Percentiles rank a stretch among this genome's conserved stretches.
Conservation (phyloP, 2,329 filamentous ascomycete genomes). For the Colletotrichum spaethianum region DNA sequence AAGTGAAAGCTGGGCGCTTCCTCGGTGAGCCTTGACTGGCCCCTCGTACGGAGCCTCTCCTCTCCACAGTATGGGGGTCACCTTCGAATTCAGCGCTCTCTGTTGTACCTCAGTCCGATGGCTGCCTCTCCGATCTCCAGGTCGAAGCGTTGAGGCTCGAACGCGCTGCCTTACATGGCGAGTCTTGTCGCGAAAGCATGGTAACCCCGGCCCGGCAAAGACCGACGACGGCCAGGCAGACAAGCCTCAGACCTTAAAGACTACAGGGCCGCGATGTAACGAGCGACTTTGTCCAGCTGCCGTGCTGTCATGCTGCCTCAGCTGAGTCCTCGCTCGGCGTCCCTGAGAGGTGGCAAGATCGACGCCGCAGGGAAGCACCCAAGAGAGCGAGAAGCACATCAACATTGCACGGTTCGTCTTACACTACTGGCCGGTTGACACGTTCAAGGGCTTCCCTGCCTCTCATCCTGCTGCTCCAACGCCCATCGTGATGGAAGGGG, state of each 20-base stretch:
- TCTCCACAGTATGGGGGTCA: neutral
- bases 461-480: neutral
- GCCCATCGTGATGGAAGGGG: neutral
- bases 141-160: too few relatives aligned
- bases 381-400: neutral
- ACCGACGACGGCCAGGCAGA: neutral
- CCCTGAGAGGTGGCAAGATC: slow-evolving; percentile 3
- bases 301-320: neutral
- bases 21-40: neutral
- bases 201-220: neutral
- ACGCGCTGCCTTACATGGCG: too few relatives aligned
- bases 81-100: neutral
- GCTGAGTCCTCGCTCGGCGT: neutral
- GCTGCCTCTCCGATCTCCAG: neutral
- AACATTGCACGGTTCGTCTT: neutral
- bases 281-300: neutral
- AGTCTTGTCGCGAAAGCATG: neutral
- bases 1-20: neutral
- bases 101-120: neutral
- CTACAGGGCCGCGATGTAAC: neutral
- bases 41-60: neutral
- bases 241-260: neutral
- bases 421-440: neutral
- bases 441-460: neutral
- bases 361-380: neutral